Conservation (phyloP, 108 stramenopile genomes). For the Chaetoceros muelleri region DNA sequence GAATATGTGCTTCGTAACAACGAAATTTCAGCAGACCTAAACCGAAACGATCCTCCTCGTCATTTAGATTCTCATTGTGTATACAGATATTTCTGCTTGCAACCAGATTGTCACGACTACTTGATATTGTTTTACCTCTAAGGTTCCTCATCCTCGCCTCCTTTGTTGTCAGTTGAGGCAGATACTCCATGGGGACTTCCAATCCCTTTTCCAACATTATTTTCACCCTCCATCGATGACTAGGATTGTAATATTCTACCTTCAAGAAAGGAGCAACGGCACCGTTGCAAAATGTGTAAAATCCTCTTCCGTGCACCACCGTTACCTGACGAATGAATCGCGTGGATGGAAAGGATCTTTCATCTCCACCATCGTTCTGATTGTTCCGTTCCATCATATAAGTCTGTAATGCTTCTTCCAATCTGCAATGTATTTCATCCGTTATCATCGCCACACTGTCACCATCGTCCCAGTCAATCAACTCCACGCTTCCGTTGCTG, state of each 20-base stretch:
- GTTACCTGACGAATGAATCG: constrained; percentile 53
- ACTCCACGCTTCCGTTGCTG: constrained; percentile 10
- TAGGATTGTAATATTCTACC: constrained; percentile 84
- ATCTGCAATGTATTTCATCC: constrained; percentile 21
- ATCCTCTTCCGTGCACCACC: constrained; percentile 66
- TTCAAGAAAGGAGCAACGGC: constrained; percentile 53
- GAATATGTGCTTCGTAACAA: constrained; percentile 87
- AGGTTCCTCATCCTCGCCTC: constrained; percentile 18
- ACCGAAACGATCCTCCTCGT: constrained; percentile 8
- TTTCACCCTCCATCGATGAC: constrained; percentile 72
- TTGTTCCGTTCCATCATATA: constrained; percentile 1
- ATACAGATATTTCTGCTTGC: constrained; percentile 1
- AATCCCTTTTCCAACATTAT: constrained; percentile 63
- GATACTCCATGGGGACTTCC: constrained; percentile 41
- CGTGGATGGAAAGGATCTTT: constrained; percentile 1
- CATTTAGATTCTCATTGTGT: no score
- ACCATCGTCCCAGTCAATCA: constrained; percentile 24
- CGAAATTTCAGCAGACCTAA: constrained; percentile 45
- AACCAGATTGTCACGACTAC: not conserved
- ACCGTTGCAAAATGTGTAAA: constrained; percentile 76
- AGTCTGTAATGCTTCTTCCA: constrained; percentile 21
- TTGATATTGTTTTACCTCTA: not conserved
- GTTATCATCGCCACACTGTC: constrained; percentile 18
- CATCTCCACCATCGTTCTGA: constrained; percentile 1
- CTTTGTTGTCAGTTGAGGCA: constrained; percentile 59